Percentiles rank a stretch among this genome's conserved stretches.
Evolutionary conservation across 2,329 filamentous ascomycete species (phyloP).

Genomic region (Exophiala sideris): DNA sequence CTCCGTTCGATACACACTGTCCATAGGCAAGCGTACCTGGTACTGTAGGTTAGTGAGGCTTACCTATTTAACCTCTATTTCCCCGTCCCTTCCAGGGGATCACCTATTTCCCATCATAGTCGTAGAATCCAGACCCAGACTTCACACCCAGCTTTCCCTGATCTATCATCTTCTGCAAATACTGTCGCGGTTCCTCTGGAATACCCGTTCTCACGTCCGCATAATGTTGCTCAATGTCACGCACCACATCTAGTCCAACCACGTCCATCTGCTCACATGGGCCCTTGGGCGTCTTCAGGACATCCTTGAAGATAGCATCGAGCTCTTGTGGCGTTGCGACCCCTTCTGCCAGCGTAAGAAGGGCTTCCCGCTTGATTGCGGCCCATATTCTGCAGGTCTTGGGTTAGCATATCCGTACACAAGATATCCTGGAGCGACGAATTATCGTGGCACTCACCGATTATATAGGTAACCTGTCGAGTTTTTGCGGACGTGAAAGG

Average conservation of each 20-base stretch:
- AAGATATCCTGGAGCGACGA: not conserved
- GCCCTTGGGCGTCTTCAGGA: slow-evolving; percentile 36
- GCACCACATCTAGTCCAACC: slow-evolving; percentile 41
- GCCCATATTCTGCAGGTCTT: slow-evolving; percentile 36
- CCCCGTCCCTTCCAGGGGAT: too few species aligned
- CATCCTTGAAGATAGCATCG: slow-evolving; percentile 37
- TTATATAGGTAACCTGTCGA: slow-evolving; percentile 43
- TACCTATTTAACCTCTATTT: too few species aligned
- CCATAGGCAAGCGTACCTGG: too few species aligned
- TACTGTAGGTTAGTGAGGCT: too few species aligned
- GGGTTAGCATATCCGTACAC: not conserved
- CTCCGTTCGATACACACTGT: too few species aligned
- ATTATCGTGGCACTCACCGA: slow-evolving; percentile 26
- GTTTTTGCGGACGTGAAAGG: slow-evolving; percentile 36
- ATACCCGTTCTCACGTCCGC: slow-evolving; percentile 32
- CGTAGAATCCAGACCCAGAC: slow-evolving; percentile 35
- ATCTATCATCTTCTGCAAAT: slow-evolving; percentile 33
- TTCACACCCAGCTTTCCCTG: slow-evolving; percentile 36
- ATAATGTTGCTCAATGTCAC: slow-evolving; percentile 42
- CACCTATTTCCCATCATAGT: slow-evolving; percentile 26
- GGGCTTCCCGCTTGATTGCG: slow-evolving; percentile 42
- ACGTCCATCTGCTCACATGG: slow-evolving; percentile 42
- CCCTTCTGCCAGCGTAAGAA: slow-evolving; percentile 36
- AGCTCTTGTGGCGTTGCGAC: slow-evolving; percentile 37
- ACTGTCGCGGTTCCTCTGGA: slow-evolving; percentile 33